Conservation (phyloP, 2,329 filamentous ascomycete genomes). For the Tolypocladium inflatum region DNA sequence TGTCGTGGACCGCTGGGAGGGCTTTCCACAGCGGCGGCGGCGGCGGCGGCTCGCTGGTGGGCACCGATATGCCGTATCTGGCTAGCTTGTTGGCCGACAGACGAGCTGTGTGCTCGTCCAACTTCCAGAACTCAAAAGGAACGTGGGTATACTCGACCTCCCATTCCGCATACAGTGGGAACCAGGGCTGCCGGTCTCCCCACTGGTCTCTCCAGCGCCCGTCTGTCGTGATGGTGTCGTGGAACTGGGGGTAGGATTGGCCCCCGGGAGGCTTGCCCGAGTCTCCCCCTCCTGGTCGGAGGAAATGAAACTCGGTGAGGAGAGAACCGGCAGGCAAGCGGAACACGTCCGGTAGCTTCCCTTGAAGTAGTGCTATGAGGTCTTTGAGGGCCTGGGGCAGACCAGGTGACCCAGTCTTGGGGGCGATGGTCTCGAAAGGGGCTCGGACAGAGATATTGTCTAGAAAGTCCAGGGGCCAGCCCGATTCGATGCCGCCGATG, state of each 20-base stretch:
- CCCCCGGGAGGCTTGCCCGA: not conserved
- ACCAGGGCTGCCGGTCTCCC: constrained; percentile 25
- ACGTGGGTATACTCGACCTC: constrained; percentile 31
- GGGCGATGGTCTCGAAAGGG: not conserved
- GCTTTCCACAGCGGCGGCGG: constrained; percentile 3
- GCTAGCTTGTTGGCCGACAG: constrained; percentile 2
- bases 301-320: constrained; percentile 1
- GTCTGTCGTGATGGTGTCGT: constrained; percentile 1
- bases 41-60: not conserved
- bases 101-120: constrained; percentile 14
- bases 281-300: not conserved
- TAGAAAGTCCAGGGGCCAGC: constrained; percentile 27
- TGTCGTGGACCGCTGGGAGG: not conserved
- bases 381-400: not conserved
- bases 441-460: constrained; percentile 9
- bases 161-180: constrained; percentile 33
- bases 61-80: constrained; percentile 3
- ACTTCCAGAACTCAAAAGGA: constrained; percentile 19
- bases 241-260: constrained; percentile 5
- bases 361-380: not conserved
- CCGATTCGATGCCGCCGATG: constrained; percentile 23
- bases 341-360: not conserved
- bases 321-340: not conserved
- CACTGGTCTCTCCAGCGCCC: constrained; percentile 18
- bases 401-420: not conserved